Conservation (phyloP, 2,329 filamentous ascomycete species). For the Dactylonectria estremocensis region DNA sequence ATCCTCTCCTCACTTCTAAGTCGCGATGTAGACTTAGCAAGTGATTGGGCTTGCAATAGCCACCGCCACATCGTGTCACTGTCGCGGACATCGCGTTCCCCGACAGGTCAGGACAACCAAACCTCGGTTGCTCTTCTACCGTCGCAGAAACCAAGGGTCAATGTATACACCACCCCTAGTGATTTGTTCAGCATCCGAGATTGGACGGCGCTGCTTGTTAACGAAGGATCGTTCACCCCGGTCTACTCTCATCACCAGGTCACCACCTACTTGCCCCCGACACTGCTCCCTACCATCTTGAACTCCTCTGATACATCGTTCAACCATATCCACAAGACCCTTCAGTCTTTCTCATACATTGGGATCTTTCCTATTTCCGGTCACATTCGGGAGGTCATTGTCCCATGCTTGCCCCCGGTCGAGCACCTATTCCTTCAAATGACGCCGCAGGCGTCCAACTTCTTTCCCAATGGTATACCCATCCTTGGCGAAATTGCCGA, state of each 20-base stretch:
- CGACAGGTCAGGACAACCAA: background rate
- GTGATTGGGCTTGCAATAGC: conserved; percentile 76
- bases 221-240: conserved; percentile 82
- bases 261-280: conserved; percentile 75
- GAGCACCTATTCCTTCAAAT: conserved; percentile 70
- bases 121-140: conserved; percentile 18
- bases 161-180: conserved; percentile 45
- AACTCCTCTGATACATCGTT: conserved; percentile 59
- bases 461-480: conserved; percentile 56
- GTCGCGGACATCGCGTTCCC: conserved; percentile 47
- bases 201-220: conserved; percentile 78
- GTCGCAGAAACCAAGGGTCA: conserved; percentile 26
- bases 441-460: conserved; percentile 55
- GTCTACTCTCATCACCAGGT: conserved; percentile 82
- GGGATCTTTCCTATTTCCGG: conserved; percentile 77
- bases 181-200: conserved; percentile 71
- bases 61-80: conserved; percentile 73
- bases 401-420: conserved; percentile 65
- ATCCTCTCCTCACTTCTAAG: conserved; percentile 74
- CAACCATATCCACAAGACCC: conserved; percentile 53
- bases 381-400: conserved; percentile 68
- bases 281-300: conserved; percentile 69
- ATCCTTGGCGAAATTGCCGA: conserved; percentile 60
- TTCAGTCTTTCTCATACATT: conserved; percentile 71
- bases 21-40: conserved; percentile 68